A percentile compares a stretch with the other conserved stretches of the same genome.
Conservation (phyloP, 2,329 filamentous ascomycete genomes). For the Verticillium tricorpus region DNA sequence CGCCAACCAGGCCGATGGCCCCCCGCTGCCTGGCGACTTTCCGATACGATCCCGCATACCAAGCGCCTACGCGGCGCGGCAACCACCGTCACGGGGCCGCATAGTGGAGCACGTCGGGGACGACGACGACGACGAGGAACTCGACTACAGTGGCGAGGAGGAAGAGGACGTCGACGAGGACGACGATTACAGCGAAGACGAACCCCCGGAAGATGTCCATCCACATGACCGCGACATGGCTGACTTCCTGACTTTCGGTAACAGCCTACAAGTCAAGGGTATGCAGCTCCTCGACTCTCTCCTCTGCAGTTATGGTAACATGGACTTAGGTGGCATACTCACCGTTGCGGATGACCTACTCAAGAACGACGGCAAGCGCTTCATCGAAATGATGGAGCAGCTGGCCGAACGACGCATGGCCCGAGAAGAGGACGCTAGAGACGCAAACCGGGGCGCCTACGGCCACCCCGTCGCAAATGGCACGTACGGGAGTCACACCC, state of each 20-base stretch:
- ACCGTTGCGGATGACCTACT: conserved; percentile 97
- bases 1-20: conserved; percentile 73
- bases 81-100: conserved; percentile 69
- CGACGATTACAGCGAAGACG: conserved; percentile 58
- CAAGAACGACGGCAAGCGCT: conserved; percentile 98
- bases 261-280: conserved; percentile 91
- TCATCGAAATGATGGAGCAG: conserved; percentile 99
- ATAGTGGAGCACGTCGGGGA: conserved; percentile 64
- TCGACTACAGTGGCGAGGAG: conserved; percentile 45
- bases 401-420: conserved; percentile 96
- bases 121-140: conserved; percentile 50
- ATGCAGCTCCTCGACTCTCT: conserved; percentile 43
- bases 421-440: conserved; percentile 83
- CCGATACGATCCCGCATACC: conserved; percentile 53
- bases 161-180: conserved; percentile 54
- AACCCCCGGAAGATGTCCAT: conserved; percentile 65
- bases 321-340: conserved; percentile 81
- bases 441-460: conserved; percentile 56
- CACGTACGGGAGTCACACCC: conserved; percentile 57
- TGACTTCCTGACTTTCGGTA: conserved; percentile 97
- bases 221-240: conserved; percentile 61
- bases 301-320: conserved; percentile 41
- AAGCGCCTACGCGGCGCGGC: conserved; percentile 51
- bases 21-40: conserved; percentile 65
- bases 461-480: conserved; percentile 54